Evolutionary conservation across 495 filamentous ascomycete species (phyloP).

Genomic region (Hyaloscypha hepaticicola): DNA sequence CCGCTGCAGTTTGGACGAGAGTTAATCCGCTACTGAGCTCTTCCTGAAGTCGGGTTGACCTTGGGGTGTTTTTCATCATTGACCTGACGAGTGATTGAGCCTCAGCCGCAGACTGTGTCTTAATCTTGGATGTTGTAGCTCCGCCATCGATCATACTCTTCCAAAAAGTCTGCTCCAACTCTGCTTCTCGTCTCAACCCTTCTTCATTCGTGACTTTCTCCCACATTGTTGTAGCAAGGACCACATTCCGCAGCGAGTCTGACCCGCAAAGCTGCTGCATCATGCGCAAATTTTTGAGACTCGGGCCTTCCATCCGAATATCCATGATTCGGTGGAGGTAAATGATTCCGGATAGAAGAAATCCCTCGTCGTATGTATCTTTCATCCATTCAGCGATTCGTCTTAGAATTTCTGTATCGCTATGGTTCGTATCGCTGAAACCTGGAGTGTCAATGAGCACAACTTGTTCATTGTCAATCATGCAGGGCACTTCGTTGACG

Average conservation of each 20-base stretch:
- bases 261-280: conserved; percentile 27
- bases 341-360: conserved; percentile 39
- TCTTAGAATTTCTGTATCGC: conserved; percentile 42
- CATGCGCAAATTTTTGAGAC: conserved; percentile 32
- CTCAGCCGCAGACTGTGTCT: conserved; percentile 22
- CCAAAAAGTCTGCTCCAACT: conserved; percentile 28
- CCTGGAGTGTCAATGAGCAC: conserved; percentile 49
- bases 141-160: conserved; percentile 24
- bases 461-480: conserved; percentile 24
- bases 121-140: conserved; percentile 27
- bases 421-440: conserved; percentile 48
- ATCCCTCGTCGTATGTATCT: conserved; percentile 31
- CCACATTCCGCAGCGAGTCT: conserved; percentile 18
- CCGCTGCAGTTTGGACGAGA: conserved; percentile 4
- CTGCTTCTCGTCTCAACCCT: conserved; percentile 2
- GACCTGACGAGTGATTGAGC: background rate
- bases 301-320: conserved; percentile 37
- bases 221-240: conserved; percentile 30
- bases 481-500: conserved; percentile 14
- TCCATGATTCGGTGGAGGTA: conserved; percentile 50
- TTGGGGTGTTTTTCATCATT: background rate
- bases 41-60: background rate
- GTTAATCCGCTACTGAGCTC: conserved; percentile 14
- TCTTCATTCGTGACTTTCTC: background rate
- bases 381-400: conserved; percentile 38